phyloP scores from a whole-genome alignment of 768 basidiomycete genomes.

The Clitopilus hobsonii region DNA sequence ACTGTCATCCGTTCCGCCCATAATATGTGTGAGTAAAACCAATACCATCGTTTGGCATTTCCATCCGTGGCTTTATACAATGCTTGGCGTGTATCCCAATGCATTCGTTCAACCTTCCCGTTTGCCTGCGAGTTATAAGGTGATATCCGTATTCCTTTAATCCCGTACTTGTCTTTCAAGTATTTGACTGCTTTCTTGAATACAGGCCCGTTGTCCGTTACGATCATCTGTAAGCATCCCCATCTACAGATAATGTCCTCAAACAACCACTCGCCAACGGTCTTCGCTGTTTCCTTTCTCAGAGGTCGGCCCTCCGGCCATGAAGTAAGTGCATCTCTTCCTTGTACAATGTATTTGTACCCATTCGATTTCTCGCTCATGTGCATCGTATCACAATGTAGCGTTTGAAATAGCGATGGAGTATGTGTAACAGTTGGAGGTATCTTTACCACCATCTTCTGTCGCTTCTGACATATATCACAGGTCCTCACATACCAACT shows the following conservation, averaged over 20 bases:
- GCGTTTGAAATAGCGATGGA: constrained; percentile 20
- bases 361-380: constrained; percentile 18
- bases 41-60: constrained; percentile 25
- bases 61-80: constrained; percentile 29
- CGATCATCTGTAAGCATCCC: constrained; percentile 30
- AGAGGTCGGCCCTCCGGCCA: constrained; percentile 17
- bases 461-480: constrained; percentile 30
- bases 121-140: constrained; percentile 30
- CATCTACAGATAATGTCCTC: constrained; percentile 30
- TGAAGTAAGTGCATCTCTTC: constrained; percentile 13
- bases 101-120: constrained; percentile 20
- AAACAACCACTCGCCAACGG: constrained; percentile 16
- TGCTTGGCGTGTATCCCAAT: constrained; percentile 24
- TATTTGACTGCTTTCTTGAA: constrained; percentile 7
- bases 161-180: not conserved
- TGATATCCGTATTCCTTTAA: constrained; percentile 24
- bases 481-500: constrained; percentile 28
- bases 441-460: constrained; percentile 15
- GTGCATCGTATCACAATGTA: constrained; percentile 34
- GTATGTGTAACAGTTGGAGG: constrained; percentile 17
- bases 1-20: constrained; percentile 33
- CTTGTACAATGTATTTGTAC: constrained; percentile 22
- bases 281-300: constrained; percentile 6
- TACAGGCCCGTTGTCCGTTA: constrained; percentile 36
- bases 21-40: constrained; percentile 17